Percentiles rank a stretch among this genome's conserved stretches.
Evolutionary conservation across 1,139 yeast species (phyloP).

Genomic region (Pichia sp.): DNA sequence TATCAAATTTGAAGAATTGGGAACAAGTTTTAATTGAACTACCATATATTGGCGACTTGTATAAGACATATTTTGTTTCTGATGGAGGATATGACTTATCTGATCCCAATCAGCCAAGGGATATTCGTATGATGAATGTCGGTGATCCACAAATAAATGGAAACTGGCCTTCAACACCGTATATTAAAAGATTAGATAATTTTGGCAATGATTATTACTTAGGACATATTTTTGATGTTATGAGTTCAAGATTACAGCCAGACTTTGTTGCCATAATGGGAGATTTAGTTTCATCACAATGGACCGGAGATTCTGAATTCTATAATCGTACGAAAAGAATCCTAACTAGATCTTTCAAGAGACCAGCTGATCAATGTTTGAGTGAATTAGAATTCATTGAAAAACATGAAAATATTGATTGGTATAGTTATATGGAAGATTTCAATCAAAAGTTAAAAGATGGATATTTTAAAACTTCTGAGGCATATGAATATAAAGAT

Average conservation of each 20-base stretch:
- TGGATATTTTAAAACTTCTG: conserved; percentile 32
- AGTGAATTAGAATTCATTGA: conserved; percentile 42
- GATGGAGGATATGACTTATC: conserved; percentile 19
- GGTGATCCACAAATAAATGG: conserved; percentile 98
- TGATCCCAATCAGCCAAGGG: conserved; percentile 26
- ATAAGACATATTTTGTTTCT: conserved; percentile 23
- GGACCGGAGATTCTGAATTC: conserved; percentile 87
- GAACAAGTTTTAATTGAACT: conserved; percentile 19
- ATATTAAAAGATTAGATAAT: conserved; percentile 70
- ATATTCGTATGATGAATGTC: conserved; percentile 64
- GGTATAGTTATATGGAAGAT: conserved; percentile 41
- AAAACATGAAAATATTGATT: conserved; percentile 47
- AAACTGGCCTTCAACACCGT: conserved; percentile 63
- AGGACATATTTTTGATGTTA: conserved; percentile 69
- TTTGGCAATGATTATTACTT: conserved; percentile 83
- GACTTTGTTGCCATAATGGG: conserved; percentile 86
- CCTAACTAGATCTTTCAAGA: conserved; percentile 55
- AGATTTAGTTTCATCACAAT: conserved; percentile 88
- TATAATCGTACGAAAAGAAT: conserved; percentile 69
- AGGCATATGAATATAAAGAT: conserved; percentile 46
- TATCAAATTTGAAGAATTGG: conserved; percentile 14
- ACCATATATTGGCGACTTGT: conserved; percentile 35
- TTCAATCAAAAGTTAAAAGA: conserved; percentile 37
- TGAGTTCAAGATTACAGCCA: conserved; percentile 61
- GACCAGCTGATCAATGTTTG: conserved; percentile 43